Base-by-base conservation (phyloP, 345 rosid species). In the Turnera subulata region DNA sequence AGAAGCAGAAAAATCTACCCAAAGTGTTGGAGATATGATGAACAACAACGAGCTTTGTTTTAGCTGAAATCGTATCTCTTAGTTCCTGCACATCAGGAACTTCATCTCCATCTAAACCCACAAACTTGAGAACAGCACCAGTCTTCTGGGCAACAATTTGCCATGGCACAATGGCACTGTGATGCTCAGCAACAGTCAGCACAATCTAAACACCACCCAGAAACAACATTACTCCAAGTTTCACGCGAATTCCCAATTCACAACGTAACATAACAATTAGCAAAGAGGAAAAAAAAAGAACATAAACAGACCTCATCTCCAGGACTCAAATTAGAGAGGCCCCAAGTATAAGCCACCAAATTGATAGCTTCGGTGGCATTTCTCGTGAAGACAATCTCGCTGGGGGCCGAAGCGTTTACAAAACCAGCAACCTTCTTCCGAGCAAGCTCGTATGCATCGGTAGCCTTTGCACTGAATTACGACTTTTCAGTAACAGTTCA, bases 291-390 rank as follows among this genome's bases (percentile, higher is more conserved):
- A 40, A 11, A 14, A 6, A 37, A 22, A 46, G 22, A 42, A 53
- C 4, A 37, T 50, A 55, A 18, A 40, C 54, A 46, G 24, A 92
- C 97, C 96, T 93, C 97, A 61, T 93, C 89, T 22, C 82, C 88
- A 21, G 82, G 71, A 63, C 79, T 82, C 43, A 93, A 76, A 62
- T 86, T 89, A 0, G 70, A 64, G 13, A 85, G 80, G 45, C 96
- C 99, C 99, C 96, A 89, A 0, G 94, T 70, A 45, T 89, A 70
- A 26, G 99, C 96, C 0, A 93, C 94, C 26, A 93, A 78, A 80
- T 93, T 89, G 65, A 93, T 83, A 40, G 99, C 99, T 73, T 93
- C 99, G 22, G 99, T 89, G 2, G 99, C 99, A 68, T 93, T 89
- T 66, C 83, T 86, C 0, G 99, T 93, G 68, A 93, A 89, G 44